Percentiles rank a stretch among this genome's conserved stretches.
These are phyloP conservation scores for Microbotryum scabiosae DNA, from an alignment of 1,284 basidiomycete genomes.

Conservation along the genomic window DNA sequence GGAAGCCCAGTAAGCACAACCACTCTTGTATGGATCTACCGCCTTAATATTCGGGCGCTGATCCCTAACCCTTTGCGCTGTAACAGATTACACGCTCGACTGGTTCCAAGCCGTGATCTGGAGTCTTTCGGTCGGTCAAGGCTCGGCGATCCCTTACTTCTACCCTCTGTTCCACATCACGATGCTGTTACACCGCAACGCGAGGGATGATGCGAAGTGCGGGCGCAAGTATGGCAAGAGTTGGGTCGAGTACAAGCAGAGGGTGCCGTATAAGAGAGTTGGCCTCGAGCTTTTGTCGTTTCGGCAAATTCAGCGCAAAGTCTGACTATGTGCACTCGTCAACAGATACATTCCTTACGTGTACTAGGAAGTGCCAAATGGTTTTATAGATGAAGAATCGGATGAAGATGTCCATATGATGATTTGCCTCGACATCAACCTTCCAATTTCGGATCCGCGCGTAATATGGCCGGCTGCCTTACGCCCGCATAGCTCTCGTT, in stretches of 20 bases:
- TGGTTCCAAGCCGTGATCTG: slow-evolving; percentile 83
- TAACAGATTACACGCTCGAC: slow-evolving; percentile 52
- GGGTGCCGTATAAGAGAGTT: slow-evolving; percentile 36
- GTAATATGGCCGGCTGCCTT: too few species aligned
- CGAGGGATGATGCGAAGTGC: slow-evolving; percentile 82
- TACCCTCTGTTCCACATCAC: slow-evolving; percentile 88
- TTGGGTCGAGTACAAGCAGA: slow-evolving; percentile 78
- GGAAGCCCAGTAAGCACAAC: slow-evolving; percentile 60
- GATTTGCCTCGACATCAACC: too few species aligned
- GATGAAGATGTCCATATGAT: too few species aligned
- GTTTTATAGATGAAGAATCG: too few species aligned
- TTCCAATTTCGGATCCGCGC: too few species aligned
- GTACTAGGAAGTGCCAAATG: slow-evolving; percentile 6
- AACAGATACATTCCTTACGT: slow-evolving; percentile 35
- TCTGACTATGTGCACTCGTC: too few species aligned
- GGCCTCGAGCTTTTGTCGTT: neutral
- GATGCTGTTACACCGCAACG: slow-evolving; percentile 77
- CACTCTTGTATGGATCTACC: too few species aligned
- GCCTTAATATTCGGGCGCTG: slow-evolving; percentile 14
- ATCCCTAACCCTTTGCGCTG: slow-evolving; percentile 9
- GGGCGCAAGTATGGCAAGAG: slow-evolving; percentile 88
- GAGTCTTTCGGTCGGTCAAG: slow-evolving; percentile 75
- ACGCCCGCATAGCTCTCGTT: too few species aligned
- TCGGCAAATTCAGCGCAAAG: too few species aligned
- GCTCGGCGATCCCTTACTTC: slow-evolving; percentile 86